A percentile compares a stretch with the other conserved stretches of the same genome.
These are phyloP conservation scores for Emydomyces testavorans DNA, from an alignment of 2,329 filamentous ascomycete species.

Conservation along the genomic window DNA sequence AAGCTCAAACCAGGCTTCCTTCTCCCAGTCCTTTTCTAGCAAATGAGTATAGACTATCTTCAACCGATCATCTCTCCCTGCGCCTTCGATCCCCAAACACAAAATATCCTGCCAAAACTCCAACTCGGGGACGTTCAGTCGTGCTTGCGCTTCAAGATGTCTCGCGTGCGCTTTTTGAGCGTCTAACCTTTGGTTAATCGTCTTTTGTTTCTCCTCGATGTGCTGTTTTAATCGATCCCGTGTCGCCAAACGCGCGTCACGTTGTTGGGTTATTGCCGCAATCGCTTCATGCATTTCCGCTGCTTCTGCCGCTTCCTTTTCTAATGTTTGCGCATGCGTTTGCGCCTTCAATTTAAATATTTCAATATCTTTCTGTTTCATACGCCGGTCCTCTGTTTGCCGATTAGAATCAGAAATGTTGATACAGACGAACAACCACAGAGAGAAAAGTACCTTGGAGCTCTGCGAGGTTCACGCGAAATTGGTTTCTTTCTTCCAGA, in stretches of 20 bases:
- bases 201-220: slow-evolving; percentile 41
- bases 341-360: slow-evolving; percentile 51
- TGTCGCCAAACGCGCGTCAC: slow-evolving; percentile 43
- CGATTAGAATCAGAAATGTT: slow-evolving; percentile 7
- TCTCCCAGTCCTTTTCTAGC: slow-evolving; percentile 74
- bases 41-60: slow-evolving; percentile 85
- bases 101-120: slow-evolving; percentile 93
- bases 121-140: slow-evolving; percentile 84
- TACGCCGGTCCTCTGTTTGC: slow-evolving; percentile 69
- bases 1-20: slow-evolving; percentile 88
- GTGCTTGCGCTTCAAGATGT: slow-evolving; percentile 68
- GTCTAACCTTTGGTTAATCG: slow-evolving; percentile 36
- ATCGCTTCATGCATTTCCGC: slow-evolving; percentile 52
- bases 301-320: slow-evolving; percentile 51
- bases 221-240: slow-evolving; percentile 47
- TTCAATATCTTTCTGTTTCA: slow-evolving; percentile 78
- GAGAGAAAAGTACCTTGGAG: slow-evolving; percentile 64
- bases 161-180: slow-evolving; percentile 45
- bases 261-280: slow-evolving; percentile 44
- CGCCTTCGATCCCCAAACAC: slow-evolving; percentile 79
- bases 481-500: slow-evolving; percentile 85
- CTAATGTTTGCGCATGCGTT: slow-evolving; percentile 45
- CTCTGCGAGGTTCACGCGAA: slow-evolving; percentile 80
- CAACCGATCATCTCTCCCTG: slow-evolving; percentile 68
- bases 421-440: not conserved